Evolutionary conservation across 345 rosid species (phyloP).

Genomic region (Noccaea bulbosa): DNA sequence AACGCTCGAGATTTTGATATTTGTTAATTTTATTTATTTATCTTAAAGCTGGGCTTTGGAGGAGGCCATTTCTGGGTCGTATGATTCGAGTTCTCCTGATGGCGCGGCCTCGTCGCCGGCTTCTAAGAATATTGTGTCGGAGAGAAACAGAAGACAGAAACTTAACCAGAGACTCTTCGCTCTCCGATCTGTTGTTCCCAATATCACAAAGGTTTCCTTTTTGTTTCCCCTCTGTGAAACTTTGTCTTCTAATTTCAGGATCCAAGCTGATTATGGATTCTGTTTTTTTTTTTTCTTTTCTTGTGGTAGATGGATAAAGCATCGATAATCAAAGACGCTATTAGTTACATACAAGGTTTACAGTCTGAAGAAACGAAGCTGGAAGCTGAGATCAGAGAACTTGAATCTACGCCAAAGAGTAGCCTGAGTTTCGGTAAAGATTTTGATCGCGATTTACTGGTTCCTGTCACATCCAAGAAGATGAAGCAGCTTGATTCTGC

Average conservation of each 20-base stretch:
- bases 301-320: constrained; percentile 94
- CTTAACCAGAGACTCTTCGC: constrained; percentile 89
- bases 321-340: constrained; percentile 95
- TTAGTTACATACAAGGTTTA: constrained; percentile 80
- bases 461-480: constrained; percentile 70
- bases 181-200: constrained; percentile 93
- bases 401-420: constrained; percentile 60
- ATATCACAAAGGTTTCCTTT: constrained; percentile 77
- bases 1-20: constrained; percentile 8
- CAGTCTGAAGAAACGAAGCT: constrained; percentile 79
- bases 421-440: constrained; percentile 48
- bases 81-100: constrained; percentile 96
- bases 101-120: constrained; percentile 79
- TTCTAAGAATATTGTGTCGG: constrained; percentile 86
- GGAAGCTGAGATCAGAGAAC: constrained; percentile 69
- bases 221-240: not conserved
- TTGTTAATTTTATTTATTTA: not conserved
- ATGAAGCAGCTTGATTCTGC: constrained; percentile 54
- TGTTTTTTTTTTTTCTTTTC: not conserved
- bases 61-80: constrained; percentile 60
- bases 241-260: not conserved
- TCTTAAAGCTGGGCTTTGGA: constrained; percentile 59
- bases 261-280: constrained; percentile 15
- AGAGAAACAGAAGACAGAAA: constrained; percentile 86
- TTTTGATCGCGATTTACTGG: constrained; percentile 63